Base-by-base conservation (phyloP, 2,329 filamentous ascomycete genomes). In the Fusarium sambucinum region DNA sequence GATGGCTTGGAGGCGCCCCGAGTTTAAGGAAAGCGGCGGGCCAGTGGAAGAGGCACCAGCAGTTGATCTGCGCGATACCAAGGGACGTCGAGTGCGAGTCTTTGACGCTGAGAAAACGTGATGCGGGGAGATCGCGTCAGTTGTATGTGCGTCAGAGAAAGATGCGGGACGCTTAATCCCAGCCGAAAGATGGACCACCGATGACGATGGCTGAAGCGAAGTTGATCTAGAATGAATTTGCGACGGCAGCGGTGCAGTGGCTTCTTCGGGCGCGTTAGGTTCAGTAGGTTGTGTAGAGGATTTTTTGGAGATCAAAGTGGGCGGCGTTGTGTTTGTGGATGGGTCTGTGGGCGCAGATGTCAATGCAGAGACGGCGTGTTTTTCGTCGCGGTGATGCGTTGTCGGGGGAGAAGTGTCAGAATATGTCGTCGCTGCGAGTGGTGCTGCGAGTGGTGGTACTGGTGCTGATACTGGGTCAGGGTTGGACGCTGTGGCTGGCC, bases 31-130 rank as follows among this genome's bases (percentile, higher is more conserved):
- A 23, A 75, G 66, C 46, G 77, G 75, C 48, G 76, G 76, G 40
- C 73, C 74, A 61, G 74, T 72, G 56, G 75, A 74, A 37, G 72
- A 74, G 48, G 76, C 76, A 59, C 73, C 72, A 65, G 73, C 77
- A 74, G 76, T 75, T 59, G 80, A 79, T 69, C 75, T 77, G 64
- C 75, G 77, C 38, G 78, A 80, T 50, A 79, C 74, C 55, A 80
- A 77, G 37, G 79, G 78, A 70, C 80, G 82, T 69, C 79, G 78
- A 61, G 76, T 75, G 35, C 73, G 75, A 55, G 78, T 73, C 52
- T 74, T 77, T 46, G 78, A 69, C 46, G 75, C 71, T 52, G 70
- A 60, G 37, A 74, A 60, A 48, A 63, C 59, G 55, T 71, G 70
- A 57, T 75, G 69, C 57, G 73, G 68, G 56, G 71, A 71, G 56